Evolutionary conservation across 192 early-diverging fungal species (phyloP), one percentile per base, ranked within the genome.

Genomic region (Chytriomyces sp.): DNA sequence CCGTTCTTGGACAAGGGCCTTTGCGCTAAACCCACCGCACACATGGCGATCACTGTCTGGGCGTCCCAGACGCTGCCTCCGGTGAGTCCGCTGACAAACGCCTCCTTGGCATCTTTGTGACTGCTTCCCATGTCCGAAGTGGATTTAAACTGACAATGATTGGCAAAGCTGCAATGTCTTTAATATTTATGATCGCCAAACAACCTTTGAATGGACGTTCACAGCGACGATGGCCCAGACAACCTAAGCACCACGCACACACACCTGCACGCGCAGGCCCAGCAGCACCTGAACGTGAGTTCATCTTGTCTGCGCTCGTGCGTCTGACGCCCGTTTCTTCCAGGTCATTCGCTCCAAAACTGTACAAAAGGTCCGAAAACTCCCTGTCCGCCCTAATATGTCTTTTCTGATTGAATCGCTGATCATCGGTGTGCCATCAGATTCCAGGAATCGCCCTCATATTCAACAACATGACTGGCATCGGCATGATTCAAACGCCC

Each of bases 11-110:
- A 35, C 35, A 35, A 35, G 35, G 35, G 35, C 35, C 35, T 4
- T 35, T 35, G 35, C 35, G 4, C 0, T 35, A 2, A 23, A 68
- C 77, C 13, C 62, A 81, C 81, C 83, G 78, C 49, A 7, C 66
- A 76, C 44, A 76, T 45, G 10, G 50, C 24, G 2, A 86, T 63
- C n/a, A 82, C 63, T 5, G 64, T 10, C 50, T 77, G 78, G 9
- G 63, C 60, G 28, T 87, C 86, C 64, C 43, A 61, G n/a, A 80
- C 61, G 26, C 79, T 79, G 3, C 82, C 77, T 24, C 86, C 86
- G 9, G 46, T 28, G 75, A 77, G 83, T 10, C 86, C 86, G 5
- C 45, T 45, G 3, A 85, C 84, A 70, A 86, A 85, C 43, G 67
- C 70, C 61, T 85, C 82, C 61, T 85, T 87, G 3, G 71, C 79